Percentiles rank a stretch among this genome's conserved stretches.
phyloP scores from a whole-genome alignment of 2,329 filamentous ascomycete species.

The Exophiala bonariae region DNA sequence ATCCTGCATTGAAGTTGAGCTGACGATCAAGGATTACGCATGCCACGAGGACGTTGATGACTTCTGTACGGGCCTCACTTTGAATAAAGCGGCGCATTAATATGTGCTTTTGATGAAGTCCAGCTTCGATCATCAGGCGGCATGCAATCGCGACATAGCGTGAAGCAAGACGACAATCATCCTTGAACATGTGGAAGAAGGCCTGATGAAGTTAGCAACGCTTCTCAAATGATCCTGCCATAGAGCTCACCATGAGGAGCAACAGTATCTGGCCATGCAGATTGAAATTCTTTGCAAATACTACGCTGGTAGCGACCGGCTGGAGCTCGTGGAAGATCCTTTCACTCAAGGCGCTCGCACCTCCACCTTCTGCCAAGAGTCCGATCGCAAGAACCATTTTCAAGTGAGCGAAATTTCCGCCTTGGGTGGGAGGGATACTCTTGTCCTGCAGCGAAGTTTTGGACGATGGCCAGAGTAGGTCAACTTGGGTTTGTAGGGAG shows the following conservation, averaged over 20 bases:
- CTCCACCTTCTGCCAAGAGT: slow-evolving; percentile 12
- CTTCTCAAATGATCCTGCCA: background rate
- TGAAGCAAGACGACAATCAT: slow-evolving; percentile 12
- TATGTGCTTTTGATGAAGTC: slow-evolving; percentile 11
- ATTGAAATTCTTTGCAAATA: slow-evolving; percentile 10
- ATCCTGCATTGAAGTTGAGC: slow-evolving; percentile 16
- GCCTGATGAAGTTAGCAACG: background rate
- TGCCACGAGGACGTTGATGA: slow-evolving; percentile 10
- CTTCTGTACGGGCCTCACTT: background rate
- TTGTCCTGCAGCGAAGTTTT: background rate
- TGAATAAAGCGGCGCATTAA: slow-evolving; percentile 1
- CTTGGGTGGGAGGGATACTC: background rate
- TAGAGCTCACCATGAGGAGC: slow-evolving; percentile 11
- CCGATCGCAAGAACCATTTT: slow-evolving; percentile 13
- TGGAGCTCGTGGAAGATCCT: slow-evolving; percentile 7
- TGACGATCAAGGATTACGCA: slow-evolving; percentile 14
- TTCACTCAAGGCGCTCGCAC: background rate
- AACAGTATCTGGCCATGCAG: slow-evolving; percentile 11
- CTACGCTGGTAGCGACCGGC: slow-evolving; percentile 3
- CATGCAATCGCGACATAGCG: slow-evolving; percentile 12
- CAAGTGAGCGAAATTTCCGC: slow-evolving; percentile 8
- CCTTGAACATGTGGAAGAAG: slow-evolving; percentile 13
- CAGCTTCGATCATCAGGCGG: slow-evolving; percentile 14
- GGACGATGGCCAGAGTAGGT: background rate
- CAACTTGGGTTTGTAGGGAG: background rate